Percentiles rank a stretch among this genome's conserved stretches.
phyloP scores from a whole-genome alignment of 768 basidiomycete genomes.

The Pholiota microspora region DNA sequence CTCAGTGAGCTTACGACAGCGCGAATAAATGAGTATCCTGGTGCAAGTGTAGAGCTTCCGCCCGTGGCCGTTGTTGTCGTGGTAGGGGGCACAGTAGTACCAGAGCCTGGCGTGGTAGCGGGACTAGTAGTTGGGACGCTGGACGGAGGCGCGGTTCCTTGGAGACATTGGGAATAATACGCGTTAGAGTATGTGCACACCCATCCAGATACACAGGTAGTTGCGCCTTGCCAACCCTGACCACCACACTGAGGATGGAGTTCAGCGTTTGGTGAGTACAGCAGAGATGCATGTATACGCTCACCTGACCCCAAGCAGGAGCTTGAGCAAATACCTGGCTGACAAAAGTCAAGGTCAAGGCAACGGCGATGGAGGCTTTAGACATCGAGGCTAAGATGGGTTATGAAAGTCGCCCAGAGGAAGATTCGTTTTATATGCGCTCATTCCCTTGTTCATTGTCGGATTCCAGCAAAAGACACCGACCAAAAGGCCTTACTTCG shows the following conservation, averaged over 20 bases:
- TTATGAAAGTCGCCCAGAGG: slow-evolving; percentile 1
- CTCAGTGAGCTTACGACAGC: slow-evolving; percentile 39
- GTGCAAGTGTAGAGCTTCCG: slow-evolving; percentile 40
- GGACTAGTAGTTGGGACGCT: slow-evolving; percentile 23
- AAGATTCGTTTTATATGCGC: slow-evolving; percentile 10
- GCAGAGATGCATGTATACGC: neutral
- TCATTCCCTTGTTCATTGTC: slow-evolving; percentile 4
- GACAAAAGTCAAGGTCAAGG: slow-evolving; percentile 6
- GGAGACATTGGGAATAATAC: slow-evolving; percentile 56
- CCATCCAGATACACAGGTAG: slow-evolving; percentile 45
- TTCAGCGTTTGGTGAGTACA: neutral
- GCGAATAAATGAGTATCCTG: slow-evolving; percentile 56
- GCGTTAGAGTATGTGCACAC: slow-evolving; percentile 41
- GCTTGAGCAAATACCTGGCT: slow-evolving; percentile 17
- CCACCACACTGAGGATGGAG: slow-evolving; percentile 45
- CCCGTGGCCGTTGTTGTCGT: slow-evolving; percentile 29
- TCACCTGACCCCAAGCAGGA: slow-evolving; percentile 36
- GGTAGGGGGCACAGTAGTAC: slow-evolving; percentile 32
- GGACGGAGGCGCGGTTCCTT: slow-evolving; percentile 32
- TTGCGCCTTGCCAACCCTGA: slow-evolving; percentile 49
- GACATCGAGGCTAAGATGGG: slow-evolving; percentile 6
- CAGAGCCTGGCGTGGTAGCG: slow-evolving; percentile 20
- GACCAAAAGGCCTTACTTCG: slow-evolving; percentile 39
- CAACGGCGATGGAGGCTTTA: slow-evolving; percentile 9
- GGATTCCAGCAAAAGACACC: slow-evolving; percentile 15